These are phyloP conservation scores for Salicornia ramosissima DNA, from an alignment of 148 eudicot species.

Conservation along the genomic window DNA sequence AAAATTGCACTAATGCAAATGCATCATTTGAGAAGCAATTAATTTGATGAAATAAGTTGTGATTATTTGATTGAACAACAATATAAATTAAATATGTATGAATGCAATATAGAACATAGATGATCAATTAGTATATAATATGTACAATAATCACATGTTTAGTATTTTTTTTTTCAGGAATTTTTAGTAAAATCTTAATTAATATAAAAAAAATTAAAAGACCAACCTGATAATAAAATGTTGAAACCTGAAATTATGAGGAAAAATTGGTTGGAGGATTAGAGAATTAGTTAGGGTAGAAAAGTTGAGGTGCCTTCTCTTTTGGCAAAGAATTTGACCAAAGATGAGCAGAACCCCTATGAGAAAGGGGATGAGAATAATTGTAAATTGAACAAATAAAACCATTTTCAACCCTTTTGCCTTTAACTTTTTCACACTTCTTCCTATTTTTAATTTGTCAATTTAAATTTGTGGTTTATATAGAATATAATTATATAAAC, in stretches of 20 bases:
- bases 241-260: not conserved
- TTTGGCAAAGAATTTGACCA: slow-evolving; percentile 11
- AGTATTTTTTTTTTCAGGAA: no score
- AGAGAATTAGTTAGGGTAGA: slow-evolving; percentile 12
- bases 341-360: slow-evolving; percentile 20
- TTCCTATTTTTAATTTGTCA: not conserved
- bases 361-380: slow-evolving; percentile 19
- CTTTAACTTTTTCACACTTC: not conserved
- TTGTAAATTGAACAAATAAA: slow-evolving; percentile 5
- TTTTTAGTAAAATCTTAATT: no score
- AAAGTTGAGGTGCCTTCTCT: slow-evolving; percentile 16
- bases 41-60: no score
- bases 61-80: no score
- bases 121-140: no score
- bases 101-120: no score
- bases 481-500: not conserved
- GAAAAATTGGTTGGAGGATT: slow-evolving; percentile 3
- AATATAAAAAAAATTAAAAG: not conserved
- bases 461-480: slow-evolving; percentile 21
- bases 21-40: no score
- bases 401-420: slow-evolving; percentile 15
- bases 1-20: no score
- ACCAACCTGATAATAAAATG: slow-evolving; percentile 15
- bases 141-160: no score
- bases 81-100: no score